A percentile compares a stretch with the other conserved stretches of the same genome.
These are phyloP conservation scores for Vitis hybrid DNA, from an alignment of 177 flowering plant genomes.

Conservation along the genomic window DNA sequence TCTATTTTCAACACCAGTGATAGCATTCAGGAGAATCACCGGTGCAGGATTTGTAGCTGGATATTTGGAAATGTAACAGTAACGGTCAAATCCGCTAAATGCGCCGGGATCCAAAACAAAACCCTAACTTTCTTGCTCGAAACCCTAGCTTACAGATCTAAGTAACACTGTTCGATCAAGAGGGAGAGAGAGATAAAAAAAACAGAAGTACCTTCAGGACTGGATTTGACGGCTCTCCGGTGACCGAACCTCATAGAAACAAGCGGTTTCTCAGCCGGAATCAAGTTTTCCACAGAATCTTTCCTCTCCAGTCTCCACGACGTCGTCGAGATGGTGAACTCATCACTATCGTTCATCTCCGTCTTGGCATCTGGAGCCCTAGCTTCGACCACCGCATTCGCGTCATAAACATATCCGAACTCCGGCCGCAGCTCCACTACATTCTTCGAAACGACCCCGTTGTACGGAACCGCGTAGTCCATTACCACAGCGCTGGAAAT, in stretches of 20 bases:
- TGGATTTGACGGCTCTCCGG: slow-evolving; percentile 53
- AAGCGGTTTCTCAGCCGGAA: slow-evolving; percentile 52
- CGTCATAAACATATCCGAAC: slow-evolving; percentile 1
- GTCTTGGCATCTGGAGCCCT: slow-evolving; percentile 1
- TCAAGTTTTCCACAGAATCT: slow-evolving; percentile 30
- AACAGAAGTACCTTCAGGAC: slow-evolving; percentile 58
- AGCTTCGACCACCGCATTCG: not conserved
- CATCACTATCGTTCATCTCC: slow-evolving; percentile 21
- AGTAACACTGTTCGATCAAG: not conserved
- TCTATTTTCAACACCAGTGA: no score
- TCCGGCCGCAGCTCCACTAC: not conserved
- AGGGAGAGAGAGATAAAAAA: slow-evolving; percentile 4
- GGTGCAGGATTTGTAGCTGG: no score
- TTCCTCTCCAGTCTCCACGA: slow-evolving; percentile 27
- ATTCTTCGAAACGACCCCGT: not conserved
- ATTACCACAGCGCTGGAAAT: not conserved
- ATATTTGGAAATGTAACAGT: no score
- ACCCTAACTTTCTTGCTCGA: no score
- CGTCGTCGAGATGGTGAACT: slow-evolving; percentile 25
- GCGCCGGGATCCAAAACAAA: no score
- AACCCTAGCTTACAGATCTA: no score
- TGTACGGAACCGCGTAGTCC: not conserved
- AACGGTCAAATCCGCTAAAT: no score
- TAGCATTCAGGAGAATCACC: no score
- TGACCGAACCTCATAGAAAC: slow-evolving; percentile 58